These are phyloP conservation scores for Fusarium tricinctum DNA, from an alignment of 2,329 filamentous ascomycete species.

Conservation along the genomic window DNA sequence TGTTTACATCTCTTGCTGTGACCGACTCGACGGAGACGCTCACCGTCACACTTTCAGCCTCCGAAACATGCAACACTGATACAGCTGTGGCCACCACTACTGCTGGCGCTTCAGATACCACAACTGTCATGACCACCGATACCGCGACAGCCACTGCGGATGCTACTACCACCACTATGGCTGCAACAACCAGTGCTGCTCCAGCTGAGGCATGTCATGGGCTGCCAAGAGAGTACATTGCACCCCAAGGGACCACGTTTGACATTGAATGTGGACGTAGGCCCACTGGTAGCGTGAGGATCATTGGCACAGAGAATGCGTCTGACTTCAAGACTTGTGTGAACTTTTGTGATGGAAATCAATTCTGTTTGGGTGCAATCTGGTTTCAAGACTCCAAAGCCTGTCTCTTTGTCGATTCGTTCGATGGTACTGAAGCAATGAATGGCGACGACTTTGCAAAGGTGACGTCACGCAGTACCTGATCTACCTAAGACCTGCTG, in stretches of 20 bases:
- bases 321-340: too few relatives aligned
- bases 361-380: too few relatives aligned
- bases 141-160: background rate
- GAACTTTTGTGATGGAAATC: too few relatives aligned
- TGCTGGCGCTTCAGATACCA: background rate
- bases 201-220: background rate
- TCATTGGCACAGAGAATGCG: too few relatives aligned
- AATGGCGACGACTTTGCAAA: too few relatives aligned
- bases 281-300: too few relatives aligned
- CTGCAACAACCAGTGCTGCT: background rate
- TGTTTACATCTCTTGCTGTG: background rate
- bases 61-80: background rate
- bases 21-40: background rate
- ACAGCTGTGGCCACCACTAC: too few relatives aligned
- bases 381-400: too few relatives aligned
- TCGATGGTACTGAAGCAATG: too few relatives aligned
- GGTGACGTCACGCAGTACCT: too few relatives aligned
- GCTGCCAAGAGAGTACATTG: background rate
- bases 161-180: background rate
- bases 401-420: too few relatives aligned
- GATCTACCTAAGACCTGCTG: too few relatives aligned
- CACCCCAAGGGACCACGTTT: background rate
- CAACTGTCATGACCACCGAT: background rate
- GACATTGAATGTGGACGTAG: background rate
- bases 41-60: background rate